Percentiles rank a stretch among this genome's conserved stretches.
Evolutionary conservation across 768 basidiomycete species (phyloP).

Genomic region (Psilocybe subaeruginosa): DNA sequence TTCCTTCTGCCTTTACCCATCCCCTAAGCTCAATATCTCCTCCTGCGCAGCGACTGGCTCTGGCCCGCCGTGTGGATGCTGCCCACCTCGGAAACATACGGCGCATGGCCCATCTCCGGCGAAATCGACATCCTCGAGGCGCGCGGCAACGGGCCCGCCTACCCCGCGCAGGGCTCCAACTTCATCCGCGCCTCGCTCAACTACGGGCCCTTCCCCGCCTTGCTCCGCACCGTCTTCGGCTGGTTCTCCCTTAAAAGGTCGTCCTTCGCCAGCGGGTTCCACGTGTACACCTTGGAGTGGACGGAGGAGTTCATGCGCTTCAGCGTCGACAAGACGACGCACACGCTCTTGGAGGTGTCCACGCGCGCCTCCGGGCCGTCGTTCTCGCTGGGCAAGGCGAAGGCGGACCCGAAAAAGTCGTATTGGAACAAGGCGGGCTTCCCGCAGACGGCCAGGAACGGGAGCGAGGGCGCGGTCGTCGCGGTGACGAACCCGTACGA

Average conservation of each 20-base stretch:
- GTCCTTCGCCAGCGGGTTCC: slow-evolving; percentile 22
- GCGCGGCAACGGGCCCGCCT: slow-evolving; percentile 61
- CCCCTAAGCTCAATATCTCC: background rate
- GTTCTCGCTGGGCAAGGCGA: slow-evolving; percentile 21
- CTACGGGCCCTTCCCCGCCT: slow-evolving; percentile 59
- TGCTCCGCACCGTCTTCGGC: slow-evolving; percentile 60
- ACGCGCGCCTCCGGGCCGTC: slow-evolving; percentile 36
- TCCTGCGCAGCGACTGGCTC: slow-evolving; percentile 56
- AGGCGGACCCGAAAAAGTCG: slow-evolving; percentile 36
- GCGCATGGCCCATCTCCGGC: slow-evolving; percentile 61
- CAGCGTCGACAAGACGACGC: slow-evolving; percentile 75
- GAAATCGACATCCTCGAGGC: slow-evolving; percentile 63
- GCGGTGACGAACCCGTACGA: slow-evolving; percentile 61
- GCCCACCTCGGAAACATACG: slow-evolving; percentile 64
- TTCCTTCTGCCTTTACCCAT: slow-evolving; percentile 41
- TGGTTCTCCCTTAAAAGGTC: slow-evolving; percentile 36
- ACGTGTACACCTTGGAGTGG: slow-evolving; percentile 23
- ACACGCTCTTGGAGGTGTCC: slow-evolving; percentile 59
- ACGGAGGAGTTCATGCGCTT: slow-evolving; percentile 64
- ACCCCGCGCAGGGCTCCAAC: slow-evolving; percentile 59
- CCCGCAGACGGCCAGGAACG: slow-evolving; percentile 63
- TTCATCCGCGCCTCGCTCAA: slow-evolving; percentile 63
- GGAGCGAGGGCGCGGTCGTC: slow-evolving; percentile 34
- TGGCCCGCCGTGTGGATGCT: slow-evolving; percentile 82
- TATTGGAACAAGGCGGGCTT: slow-evolving; percentile 76